These are phyloP conservation scores for Podila epigama DNA, from an alignment of 192 early-diverging fungal species.

Conservation along the genomic window DNA sequence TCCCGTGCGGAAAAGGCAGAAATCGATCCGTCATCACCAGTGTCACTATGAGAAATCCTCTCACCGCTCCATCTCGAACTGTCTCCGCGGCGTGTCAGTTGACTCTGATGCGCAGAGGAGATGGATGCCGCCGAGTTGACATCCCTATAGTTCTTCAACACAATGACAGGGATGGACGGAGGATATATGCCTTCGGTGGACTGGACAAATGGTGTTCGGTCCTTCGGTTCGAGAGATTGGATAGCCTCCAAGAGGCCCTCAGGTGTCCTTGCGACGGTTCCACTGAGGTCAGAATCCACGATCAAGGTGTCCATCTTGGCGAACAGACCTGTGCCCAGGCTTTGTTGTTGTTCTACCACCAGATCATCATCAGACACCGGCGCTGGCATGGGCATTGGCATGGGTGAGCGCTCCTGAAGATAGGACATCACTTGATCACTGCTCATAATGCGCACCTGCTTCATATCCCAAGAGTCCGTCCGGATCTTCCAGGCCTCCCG, in stretches of 20 bases:
- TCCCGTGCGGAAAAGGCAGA: not conserved
- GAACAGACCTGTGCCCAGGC: too few species aligned
- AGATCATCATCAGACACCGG: too few species aligned
- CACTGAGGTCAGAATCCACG: conserved; percentile 29
- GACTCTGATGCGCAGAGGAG: conserved; percentile 29
- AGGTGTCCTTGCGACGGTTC: conserved; percentile 5
- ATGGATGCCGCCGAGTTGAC: conserved; percentile 16
- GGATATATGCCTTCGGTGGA: not conserved
- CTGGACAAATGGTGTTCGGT: not conserved
- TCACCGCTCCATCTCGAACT: conserved; percentile 42
- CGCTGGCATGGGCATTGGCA: not conserved
- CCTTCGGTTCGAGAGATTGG: not conserved
- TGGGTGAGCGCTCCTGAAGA: not conserved
- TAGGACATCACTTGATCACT: conserved; percentile 25
- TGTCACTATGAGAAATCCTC: conserved; percentile 40
- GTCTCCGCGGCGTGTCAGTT: conserved; percentile 11
- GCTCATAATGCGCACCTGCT: conserved; percentile 18
- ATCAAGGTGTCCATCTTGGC: conserved; percentile 41
- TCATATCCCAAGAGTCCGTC: conserved; percentile 31
- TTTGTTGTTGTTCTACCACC: too few species aligned
- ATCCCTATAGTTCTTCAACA: conserved; percentile 43
- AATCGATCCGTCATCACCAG: conserved; percentile 5
- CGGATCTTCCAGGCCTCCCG: conserved; percentile 39
- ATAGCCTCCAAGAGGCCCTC: conserved; percentile 35
- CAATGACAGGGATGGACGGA: conserved; percentile 23